A percentile compares a stretch with the other conserved stretches of the same genome.
These are phyloP conservation scores for Phellinidium pouzarii DNA, from an alignment of 1,284 basidiomycete species.

Conservation along the genomic window DNA sequence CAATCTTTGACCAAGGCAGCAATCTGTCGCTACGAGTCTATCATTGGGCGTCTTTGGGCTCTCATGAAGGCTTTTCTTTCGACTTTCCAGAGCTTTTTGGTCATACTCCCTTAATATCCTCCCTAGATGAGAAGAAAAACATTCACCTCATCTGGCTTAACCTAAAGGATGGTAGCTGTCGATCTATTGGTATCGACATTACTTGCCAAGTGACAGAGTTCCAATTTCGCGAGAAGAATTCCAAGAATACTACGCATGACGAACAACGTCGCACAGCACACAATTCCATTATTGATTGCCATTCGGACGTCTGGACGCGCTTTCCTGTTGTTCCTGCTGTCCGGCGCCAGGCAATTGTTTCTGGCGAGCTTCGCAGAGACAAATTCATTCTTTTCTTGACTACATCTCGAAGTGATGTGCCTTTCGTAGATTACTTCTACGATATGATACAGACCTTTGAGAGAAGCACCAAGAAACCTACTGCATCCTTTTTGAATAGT, in stretches of 20 bases:
- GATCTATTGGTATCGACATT: constrained; percentile 43
- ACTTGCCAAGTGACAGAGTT: constrained; percentile 49
- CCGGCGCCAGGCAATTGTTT: constrained; percentile 38
- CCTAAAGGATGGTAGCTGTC: constrained; percentile 25
- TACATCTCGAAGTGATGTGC: background rate
- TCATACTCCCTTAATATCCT: constrained; percentile 33
- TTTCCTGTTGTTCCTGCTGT: constrained; percentile 55
- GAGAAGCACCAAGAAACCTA: constrained; percentile 43
- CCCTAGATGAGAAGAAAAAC: constrained; percentile 35
- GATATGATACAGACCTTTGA: constrained; percentile 43
- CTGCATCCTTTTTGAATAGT: constrained; percentile 34
- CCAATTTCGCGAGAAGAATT: constrained; percentile 39
- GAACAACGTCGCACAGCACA: constrained; percentile 28
- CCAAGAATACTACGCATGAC: constrained; percentile 16
- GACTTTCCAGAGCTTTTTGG: constrained; percentile 26
- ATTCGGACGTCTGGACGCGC: constrained; percentile 55
- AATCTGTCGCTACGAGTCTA: constrained; percentile 31
- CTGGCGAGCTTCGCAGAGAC: constrained; percentile 26
- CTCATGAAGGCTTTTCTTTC: constrained; percentile 37
- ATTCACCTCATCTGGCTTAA: constrained; percentile 40
- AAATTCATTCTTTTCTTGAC: constrained; percentile 40
- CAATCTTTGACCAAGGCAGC: constrained; percentile 25
- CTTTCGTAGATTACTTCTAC: constrained; percentile 34
- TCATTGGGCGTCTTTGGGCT: constrained; percentile 53
- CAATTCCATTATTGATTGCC: constrained; percentile 50